Percentiles rank a stretch among this genome's conserved stretches.
Conservation (phyloP, 73 alveolate genomes). For the Paramecium sonneborni region DNA sequence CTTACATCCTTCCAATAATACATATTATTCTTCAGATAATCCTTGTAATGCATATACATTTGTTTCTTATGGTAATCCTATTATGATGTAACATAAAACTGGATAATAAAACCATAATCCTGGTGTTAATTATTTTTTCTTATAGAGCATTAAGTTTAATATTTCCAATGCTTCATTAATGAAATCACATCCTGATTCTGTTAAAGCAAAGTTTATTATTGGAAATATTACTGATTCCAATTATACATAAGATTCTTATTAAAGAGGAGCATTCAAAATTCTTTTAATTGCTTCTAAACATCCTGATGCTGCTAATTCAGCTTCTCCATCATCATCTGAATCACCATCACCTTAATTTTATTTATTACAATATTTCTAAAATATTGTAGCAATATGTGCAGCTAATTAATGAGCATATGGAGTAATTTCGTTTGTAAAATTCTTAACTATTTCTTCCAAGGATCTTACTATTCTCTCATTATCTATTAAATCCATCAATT, state of each 20-base stretch:
- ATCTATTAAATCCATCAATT: slow-evolving; percentile 84
- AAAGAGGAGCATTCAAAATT: slow-evolving; percentile 70
- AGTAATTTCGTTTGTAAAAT: slow-evolving; percentile 76
- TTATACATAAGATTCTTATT: slow-evolving; percentile 29
- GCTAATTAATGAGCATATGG: slow-evolving; percentile 85
- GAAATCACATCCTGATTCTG: slow-evolving; percentile 84
- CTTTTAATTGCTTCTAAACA: slow-evolving; percentile 84
- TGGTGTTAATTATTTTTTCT: slow-evolving; percentile 54
- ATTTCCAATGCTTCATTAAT: slow-evolving; percentile 71
- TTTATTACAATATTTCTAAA: slow-evolving; percentile 67
- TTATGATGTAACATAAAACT: slow-evolving; percentile 60
- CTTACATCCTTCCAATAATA: slow-evolving; percentile 31
- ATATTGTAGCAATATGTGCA: slow-evolving; percentile 70
- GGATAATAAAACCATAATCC: slow-evolving; percentile 77
- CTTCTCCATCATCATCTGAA: slow-evolving; percentile 68
- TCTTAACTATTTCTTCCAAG: slow-evolving; percentile 84
- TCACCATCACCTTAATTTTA: slow-evolving; percentile 83
- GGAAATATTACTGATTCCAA: slow-evolving; percentile 69
- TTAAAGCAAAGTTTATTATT: slow-evolving; percentile 71
- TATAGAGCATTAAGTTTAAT: slow-evolving; percentile 39
- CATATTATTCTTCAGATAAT: slow-evolving; percentile 57
- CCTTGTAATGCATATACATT: slow-evolving; percentile 24
- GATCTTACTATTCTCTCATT: slow-evolving; percentile 85
- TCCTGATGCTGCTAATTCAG: slow-evolving; percentile 78
- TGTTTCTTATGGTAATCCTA: slow-evolving; percentile 67